Percentiles rank a stretch among this genome's conserved stretches.
Evolutionary conservation across 2,329 filamentous ascomycete genomes (phyloP).

Genomic region (Furcasterigmium furcatum): DNA sequence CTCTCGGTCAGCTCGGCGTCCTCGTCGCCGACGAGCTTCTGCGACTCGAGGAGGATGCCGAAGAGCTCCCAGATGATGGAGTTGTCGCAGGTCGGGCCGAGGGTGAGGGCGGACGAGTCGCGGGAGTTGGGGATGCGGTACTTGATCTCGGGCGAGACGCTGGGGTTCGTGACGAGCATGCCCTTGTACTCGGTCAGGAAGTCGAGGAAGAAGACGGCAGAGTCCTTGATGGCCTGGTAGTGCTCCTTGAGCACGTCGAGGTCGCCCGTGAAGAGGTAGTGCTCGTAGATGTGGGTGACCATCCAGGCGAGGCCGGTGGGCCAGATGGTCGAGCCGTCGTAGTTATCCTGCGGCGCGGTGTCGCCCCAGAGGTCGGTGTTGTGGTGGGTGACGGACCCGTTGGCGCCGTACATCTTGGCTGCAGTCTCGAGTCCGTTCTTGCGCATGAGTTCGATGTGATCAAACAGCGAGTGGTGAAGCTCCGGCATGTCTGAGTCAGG

Average conservation of each 20-base stretch:
- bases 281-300: too few relatives aligned
- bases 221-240: too few relatives aligned
- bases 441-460: constrained; percentile 30
- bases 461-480: too few relatives aligned
- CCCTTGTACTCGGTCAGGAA: constrained; percentile 19
- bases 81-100: constrained; percentile 43
- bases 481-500: too few relatives aligned
- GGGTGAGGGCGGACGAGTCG: constrained; percentile 31
- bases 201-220: constrained; percentile 24
- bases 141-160: constrained; percentile 20
- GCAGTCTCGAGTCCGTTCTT: constrained; percentile 25
- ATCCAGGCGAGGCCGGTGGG: constrained; percentile 36
- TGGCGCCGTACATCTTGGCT: constrained; percentile 29
- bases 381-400: constrained; percentile 31
- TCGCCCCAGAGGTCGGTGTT: constrained; percentile 36
- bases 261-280: too few relatives aligned
- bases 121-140: constrained; percentile 20
- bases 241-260: too few relatives aligned
- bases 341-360: constrained; percentile 29
- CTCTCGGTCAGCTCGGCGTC: constrained; percentile 1
- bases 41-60: constrained; percentile 18
- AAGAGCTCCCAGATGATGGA: constrained; percentile 14
- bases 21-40: constrained; percentile 7
- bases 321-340: constrained; percentile 23
- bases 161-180: constrained; percentile 19